Evolutionary conservation across 495 filamentous ascomycete species (phyloP).

Genomic region (Aspergillus steynii): DNA sequence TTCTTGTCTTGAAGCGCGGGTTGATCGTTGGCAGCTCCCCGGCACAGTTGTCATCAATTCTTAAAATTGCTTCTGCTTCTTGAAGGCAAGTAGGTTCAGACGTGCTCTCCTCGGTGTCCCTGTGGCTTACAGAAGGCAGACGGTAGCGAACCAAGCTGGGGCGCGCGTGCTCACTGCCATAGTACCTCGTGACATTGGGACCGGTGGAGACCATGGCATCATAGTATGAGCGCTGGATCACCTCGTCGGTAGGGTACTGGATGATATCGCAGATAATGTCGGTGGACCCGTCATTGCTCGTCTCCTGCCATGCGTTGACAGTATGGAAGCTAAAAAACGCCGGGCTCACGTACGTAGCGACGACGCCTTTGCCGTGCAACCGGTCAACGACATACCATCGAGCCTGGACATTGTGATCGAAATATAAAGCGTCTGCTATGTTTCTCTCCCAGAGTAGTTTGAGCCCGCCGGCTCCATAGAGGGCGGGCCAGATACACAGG

Average conservation of each 20-base stretch:
- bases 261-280: constrained; percentile 18
- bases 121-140: not conserved
- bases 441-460: constrained; percentile 17
- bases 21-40: constrained; percentile 18
- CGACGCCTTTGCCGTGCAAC: not conserved
- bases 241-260: constrained; percentile 11
- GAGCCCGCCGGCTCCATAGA: constrained; percentile 1
- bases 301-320: constrained; percentile 17
- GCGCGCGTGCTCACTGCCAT: not conserved
- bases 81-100: not conserved
- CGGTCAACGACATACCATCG: constrained; percentile 20
- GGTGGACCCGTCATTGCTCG: not conserved
- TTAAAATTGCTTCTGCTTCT: not conserved
- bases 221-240: constrained; percentile 12
- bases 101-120: not conserved
- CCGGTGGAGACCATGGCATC: constrained; percentile 16
- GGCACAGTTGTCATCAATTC: not conserved
- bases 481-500: constrained; percentile 15
- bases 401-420: constrained; percentile 1
- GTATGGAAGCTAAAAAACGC: constrained; percentile 20
- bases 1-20: constrained; percentile 5
- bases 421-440: constrained; percentile 11
- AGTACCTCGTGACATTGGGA: not conserved
- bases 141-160: constrained; percentile 13
- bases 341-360: constrained; percentile 9